Evolutionary conservation across 208 protist genomes (phyloP).

Genomic region (Crithidia mellificae): DNA sequence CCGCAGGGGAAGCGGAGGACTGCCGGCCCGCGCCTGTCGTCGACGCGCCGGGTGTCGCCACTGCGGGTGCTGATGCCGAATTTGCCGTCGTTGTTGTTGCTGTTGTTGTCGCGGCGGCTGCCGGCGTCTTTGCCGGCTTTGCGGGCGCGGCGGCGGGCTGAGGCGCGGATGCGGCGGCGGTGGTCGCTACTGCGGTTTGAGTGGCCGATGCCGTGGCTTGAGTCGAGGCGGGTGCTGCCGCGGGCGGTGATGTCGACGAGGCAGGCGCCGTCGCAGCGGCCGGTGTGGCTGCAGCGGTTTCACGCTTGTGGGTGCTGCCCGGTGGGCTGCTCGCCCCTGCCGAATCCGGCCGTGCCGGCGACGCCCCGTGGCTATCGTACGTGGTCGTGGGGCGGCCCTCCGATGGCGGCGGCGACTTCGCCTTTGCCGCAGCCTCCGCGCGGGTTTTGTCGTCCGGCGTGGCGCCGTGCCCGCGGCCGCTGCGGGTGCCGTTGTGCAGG

Average conservation of each 20-base stretch:
- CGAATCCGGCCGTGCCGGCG: not conserved
- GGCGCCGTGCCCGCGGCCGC: slow-evolving; percentile 2
- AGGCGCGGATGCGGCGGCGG: too few species aligned
- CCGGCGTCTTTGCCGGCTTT: not conserved
- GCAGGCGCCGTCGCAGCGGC: not conserved
- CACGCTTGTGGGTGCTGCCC: not conserved
- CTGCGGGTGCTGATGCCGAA: too few species aligned
- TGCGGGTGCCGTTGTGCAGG: not conserved
- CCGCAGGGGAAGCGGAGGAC: not conserved
- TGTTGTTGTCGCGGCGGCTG: not conserved
- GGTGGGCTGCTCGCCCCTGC: not conserved
- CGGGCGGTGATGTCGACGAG: not conserved
- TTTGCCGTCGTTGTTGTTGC: too few species aligned
- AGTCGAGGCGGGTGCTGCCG: not conserved
- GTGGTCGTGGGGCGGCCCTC: not conserved
- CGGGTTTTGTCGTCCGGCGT: not conserved
- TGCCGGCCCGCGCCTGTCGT: not conserved
- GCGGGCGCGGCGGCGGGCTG: not conserved
- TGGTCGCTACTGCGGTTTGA: not conserved
- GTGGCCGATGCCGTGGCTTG: not conserved
- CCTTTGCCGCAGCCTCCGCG: not conserved
- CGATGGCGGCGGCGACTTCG: not conserved
- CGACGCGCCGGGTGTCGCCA: not conserved
- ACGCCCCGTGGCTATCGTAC: slow-evolving; percentile 10
- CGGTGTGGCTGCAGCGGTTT: not conserved